Percentiles rank a stretch among this genome's conserved stretches.
Evolutionary conservation across 2,329 filamentous ascomycete species (phyloP).

Genomic region (Cadophora luteo-olivacea): DNA sequence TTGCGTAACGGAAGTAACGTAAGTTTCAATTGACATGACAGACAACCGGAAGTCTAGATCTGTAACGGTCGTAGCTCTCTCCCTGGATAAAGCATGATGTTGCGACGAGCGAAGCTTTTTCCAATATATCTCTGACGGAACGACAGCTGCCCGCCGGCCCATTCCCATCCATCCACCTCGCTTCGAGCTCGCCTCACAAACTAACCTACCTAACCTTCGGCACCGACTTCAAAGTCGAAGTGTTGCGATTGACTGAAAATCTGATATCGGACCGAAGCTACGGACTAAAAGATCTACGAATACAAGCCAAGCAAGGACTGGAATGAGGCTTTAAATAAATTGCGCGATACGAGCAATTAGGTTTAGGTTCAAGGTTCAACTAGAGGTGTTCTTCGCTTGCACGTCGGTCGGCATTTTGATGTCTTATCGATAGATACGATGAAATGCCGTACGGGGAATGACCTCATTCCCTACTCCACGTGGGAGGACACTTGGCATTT

Average conservation of each 20-base stretch:
- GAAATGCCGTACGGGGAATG: background rate
- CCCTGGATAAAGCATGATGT: no score
- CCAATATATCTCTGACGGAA: no score
- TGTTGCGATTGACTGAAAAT: background rate
- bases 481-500: constrained; percentile 1
- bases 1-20: background rate
- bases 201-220: no score
- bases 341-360: background rate
- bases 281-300: background rate
- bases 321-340: background rate
- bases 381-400: no score
- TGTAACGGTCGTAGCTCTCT: no score
- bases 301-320: no score
- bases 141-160: no score
- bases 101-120: no score
- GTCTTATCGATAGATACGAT: constrained; percentile 3
- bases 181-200: no score
- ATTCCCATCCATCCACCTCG: no score
- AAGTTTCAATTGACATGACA: no score
- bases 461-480: constrained; percentile 1
- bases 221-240: background rate
- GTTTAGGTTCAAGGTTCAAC: background rate
- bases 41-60: no score
- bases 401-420: background rate
- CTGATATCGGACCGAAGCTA: background rate